Percentiles rank a stretch among this genome's conserved stretches.
phyloP scores from a whole-genome alignment of 2,329 filamentous ascomycete species.

The Aaosphaeria pasadenensis region DNA sequence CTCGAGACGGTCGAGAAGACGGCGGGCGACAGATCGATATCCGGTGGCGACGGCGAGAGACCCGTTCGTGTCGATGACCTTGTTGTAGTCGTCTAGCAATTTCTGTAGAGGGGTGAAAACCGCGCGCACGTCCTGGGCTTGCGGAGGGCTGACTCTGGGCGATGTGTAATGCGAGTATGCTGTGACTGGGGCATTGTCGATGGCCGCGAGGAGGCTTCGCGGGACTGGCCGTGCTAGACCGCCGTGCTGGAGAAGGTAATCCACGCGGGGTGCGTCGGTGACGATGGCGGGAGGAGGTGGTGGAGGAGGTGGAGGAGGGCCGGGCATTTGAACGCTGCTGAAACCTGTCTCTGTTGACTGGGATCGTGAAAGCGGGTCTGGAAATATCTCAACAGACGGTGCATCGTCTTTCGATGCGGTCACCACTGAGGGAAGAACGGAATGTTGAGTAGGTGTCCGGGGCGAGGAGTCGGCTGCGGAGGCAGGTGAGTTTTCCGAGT shows the following conservation, averaged over 20 bases:
- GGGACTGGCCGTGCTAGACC: slow-evolving; percentile 71
- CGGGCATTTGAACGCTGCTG: slow-evolving; percentile 34
- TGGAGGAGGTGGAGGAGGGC: slow-evolving; percentile 58
- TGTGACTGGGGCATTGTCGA: slow-evolving; percentile 55
- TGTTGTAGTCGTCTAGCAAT: slow-evolving; percentile 80
- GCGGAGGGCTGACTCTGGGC: slow-evolving; percentile 43
- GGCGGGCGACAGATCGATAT: slow-evolving; percentile 88
- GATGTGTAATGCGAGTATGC: slow-evolving; percentile 60
- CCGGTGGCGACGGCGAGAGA: slow-evolving; percentile 94
- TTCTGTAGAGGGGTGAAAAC: slow-evolving; percentile 81
- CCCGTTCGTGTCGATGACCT: slow-evolving; percentile 77
- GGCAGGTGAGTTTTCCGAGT: slow-evolving; percentile 39
- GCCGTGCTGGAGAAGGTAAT: slow-evolving; percentile 88
- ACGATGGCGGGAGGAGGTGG: slow-evolving; percentile 69
- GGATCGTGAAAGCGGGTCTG: slow-evolving; percentile 35
- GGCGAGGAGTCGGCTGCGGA: slow-evolving; percentile 45
- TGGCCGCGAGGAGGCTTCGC: slow-evolving; percentile 67
- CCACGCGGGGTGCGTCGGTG: slow-evolving; percentile 74
- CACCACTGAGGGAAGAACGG: slow-evolving; percentile 31
- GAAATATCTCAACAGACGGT: slow-evolving; percentile 44
- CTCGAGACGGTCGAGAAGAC: slow-evolving; percentile 84
- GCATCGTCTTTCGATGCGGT: slow-evolving; percentile 33
- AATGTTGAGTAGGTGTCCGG: slow-evolving; percentile 43
- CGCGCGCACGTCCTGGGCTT: slow-evolving; percentile 59
- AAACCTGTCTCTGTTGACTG: slow-evolving; percentile 36